Evolutionary conservation across 768 basidiomycete species (phyloP).

Genomic region (Thelephora ganbajun): DNA sequence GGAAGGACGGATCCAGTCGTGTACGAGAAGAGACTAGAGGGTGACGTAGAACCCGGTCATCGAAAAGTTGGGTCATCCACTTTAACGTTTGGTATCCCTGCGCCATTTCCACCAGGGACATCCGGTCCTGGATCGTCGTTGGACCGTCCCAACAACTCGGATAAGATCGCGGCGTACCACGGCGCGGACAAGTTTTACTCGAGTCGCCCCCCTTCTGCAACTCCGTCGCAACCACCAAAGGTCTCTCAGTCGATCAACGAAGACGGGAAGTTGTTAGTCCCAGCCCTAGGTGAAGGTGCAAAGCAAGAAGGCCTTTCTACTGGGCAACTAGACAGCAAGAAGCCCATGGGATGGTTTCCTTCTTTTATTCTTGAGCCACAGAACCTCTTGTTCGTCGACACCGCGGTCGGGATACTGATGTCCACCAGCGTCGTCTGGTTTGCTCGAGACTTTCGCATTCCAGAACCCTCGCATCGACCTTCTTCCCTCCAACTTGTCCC

Average conservation of each 20-base stretch:
- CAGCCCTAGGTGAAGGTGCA: no score
- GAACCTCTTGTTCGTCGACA: not conserved
- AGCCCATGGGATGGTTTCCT: no score
- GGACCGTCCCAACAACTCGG: not conserved
- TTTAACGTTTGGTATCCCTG: not conserved
- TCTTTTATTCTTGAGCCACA: not conserved
- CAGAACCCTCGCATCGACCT: not conserved
- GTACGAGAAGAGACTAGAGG: no score
- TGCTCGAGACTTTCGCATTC: not conserved
- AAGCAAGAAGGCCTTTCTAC: no score
- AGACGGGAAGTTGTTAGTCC: no score
- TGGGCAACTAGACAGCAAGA: no score
- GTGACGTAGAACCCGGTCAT: no score
- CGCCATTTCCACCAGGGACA: not conserved
- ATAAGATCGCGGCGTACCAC: not conserved
- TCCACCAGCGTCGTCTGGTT: not conserved
- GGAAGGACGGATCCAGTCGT: no score
- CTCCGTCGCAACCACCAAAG: not conserved
- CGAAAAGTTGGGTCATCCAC: no score
- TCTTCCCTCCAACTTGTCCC: not conserved
- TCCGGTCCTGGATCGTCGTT: not conserved
- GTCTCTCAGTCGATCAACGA: no score
- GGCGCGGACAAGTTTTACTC: not conserved
- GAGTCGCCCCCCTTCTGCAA: not conserved
- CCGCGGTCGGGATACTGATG: not conserved